These are phyloP conservation scores for Trichosporon inkin DNA, from an alignment of 1,284 basidiomycete genomes.

Conservation along the genomic window DNA sequence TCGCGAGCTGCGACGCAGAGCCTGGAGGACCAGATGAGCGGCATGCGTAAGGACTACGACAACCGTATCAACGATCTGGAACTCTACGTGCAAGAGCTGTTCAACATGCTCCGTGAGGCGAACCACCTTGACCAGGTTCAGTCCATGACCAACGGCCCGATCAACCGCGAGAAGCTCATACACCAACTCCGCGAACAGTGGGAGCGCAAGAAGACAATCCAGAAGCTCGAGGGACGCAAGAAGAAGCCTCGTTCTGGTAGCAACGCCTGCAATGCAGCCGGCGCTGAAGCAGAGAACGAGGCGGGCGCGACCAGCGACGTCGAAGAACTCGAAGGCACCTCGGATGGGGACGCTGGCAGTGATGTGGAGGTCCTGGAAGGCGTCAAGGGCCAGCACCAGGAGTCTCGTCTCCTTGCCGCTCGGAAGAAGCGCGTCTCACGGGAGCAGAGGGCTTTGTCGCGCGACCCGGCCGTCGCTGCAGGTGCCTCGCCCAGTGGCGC, in stretches of 20 bases:
- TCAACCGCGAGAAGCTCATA: constrained; percentile 77
- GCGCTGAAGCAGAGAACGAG: constrained; percentile 28
- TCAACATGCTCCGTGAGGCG: constrained; percentile 83
- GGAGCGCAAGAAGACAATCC: constrained; percentile 78
- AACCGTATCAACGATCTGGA: constrained; percentile 84
- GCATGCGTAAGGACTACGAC: constrained; percentile 77
- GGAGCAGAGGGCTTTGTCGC: constrained; percentile 2
- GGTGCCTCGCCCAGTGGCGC: background rate
- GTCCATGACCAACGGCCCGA: constrained; percentile 54
- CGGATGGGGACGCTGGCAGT: constrained; percentile 24
- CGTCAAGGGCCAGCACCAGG: constrained; percentile 32
- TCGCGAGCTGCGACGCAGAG: constrained; percentile 74
- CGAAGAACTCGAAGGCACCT: constrained; percentile 48
- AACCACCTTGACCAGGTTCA: constrained; percentile 69
- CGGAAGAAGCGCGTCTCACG: background rate
- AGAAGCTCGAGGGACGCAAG: constrained; percentile 69
- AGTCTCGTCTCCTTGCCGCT: constrained; percentile 5
- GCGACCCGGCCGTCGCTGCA: constrained; percentile 1
- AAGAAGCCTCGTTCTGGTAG: constrained; percentile 13
- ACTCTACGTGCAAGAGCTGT: constrained; percentile 86
- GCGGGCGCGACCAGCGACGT: constrained; percentile 41
- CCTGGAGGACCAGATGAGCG: constrained; percentile 71
- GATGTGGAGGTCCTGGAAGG: constrained; percentile 37
- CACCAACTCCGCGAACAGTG: constrained; percentile 68
- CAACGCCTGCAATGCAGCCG: constrained; percentile 37